A percentile compares a stretch with the other conserved stretches of the same genome.
These are phyloP conservation scores for Suhomyces canberraensis DNA, from an alignment of 805 yeast species.

Conservation along the genomic window DNA sequence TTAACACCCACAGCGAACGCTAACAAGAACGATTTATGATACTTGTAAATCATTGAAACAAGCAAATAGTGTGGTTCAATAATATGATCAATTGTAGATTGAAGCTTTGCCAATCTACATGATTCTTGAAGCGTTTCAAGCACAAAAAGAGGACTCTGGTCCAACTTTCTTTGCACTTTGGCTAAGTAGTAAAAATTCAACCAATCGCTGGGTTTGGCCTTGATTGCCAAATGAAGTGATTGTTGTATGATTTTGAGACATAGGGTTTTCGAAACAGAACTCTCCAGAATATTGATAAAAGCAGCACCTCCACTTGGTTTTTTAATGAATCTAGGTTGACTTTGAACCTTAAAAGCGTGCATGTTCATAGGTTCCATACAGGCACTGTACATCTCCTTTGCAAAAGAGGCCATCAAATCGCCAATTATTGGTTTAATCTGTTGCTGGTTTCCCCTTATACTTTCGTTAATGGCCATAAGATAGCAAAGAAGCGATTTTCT, in stretches of 20 bases:
- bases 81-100: constrained; percentile 48
- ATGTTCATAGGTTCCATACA: constrained; percentile 63
- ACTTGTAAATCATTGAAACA: constrained; percentile 58
- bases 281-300: constrained; percentile 21
- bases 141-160: constrained; percentile 26
- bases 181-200: constrained; percentile 52
- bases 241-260: constrained; percentile 40
- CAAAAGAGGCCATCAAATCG: constrained; percentile 51
- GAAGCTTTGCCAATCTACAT: constrained; percentile 38
- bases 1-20: constrained; percentile 34
- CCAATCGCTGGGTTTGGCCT: constrained; percentile 55
- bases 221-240: constrained; percentile 47
- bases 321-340: constrained; percentile 33
- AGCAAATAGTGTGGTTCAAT: constrained; percentile 78
- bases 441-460: not conserved
- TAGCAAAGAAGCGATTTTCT: constrained; percentile 70
- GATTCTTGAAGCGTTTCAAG: constrained; percentile 44
- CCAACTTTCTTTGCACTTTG: constrained; percentile 54
- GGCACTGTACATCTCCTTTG: constrained; percentile 58
- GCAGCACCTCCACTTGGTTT: constrained; percentile 21
- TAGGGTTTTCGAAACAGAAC: constrained; percentile 19
- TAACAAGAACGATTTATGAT: constrained; percentile 37
- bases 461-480: constrained; percentile 60
- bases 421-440: constrained; percentile 35
- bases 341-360: constrained; percentile 48